A percentile compares a stretch with the other conserved stretches of the same genome.
Evolutionary conservation across 2,329 filamentous ascomycete genomes (phyloP).

Genomic region (Phaeoacremonium minimum): DNA sequence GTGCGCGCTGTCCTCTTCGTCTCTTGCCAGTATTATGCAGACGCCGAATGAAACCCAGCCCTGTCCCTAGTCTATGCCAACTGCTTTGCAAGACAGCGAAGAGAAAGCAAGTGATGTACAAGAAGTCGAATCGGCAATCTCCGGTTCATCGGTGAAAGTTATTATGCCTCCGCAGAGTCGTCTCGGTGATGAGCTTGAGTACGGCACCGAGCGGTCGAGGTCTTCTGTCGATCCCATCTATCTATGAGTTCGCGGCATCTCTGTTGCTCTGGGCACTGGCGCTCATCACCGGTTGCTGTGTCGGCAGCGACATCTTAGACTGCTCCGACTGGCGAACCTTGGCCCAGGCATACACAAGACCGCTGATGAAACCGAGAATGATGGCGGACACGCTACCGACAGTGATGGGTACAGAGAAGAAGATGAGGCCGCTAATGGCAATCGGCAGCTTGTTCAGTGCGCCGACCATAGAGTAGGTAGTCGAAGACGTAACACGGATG

Average conservation of each 20-base stretch:
- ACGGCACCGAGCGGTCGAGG: too few relatives aligned
- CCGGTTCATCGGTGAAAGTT: too few relatives aligned
- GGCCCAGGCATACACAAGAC: constrained; percentile 83
- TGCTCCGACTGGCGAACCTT: constrained; percentile 75
- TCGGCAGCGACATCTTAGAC: constrained; percentile 63
- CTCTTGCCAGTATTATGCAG: too few relatives aligned
- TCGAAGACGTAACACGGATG: constrained; percentile 93
- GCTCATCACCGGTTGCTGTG: constrained; percentile 69
- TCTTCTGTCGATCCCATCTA: too few relatives aligned
- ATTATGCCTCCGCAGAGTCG: too few relatives aligned
- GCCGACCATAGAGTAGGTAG: constrained; percentile 98
- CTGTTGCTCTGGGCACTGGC: constrained; percentile 88
- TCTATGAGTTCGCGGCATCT: constrained; percentile 71
- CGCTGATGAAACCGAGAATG: constrained; percentile 83
- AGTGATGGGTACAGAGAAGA: constrained; percentile 93
- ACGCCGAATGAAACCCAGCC: too few relatives aligned
- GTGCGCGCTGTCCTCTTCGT: too few relatives aligned
- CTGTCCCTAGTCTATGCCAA: too few relatives aligned
- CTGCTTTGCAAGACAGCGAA: too few relatives aligned
- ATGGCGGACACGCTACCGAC: constrained; percentile 91
- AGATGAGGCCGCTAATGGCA: constrained; percentile 84
- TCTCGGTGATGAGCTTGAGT: too few relatives aligned
- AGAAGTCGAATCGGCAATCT: too few relatives aligned
- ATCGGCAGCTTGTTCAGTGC: constrained; percentile 97
- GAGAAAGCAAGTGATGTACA: too few relatives aligned